These are phyloP conservation scores for Begonia peltatifolia DNA, from an alignment of 306 rosid species.

Conservation along the genomic window DNA sequence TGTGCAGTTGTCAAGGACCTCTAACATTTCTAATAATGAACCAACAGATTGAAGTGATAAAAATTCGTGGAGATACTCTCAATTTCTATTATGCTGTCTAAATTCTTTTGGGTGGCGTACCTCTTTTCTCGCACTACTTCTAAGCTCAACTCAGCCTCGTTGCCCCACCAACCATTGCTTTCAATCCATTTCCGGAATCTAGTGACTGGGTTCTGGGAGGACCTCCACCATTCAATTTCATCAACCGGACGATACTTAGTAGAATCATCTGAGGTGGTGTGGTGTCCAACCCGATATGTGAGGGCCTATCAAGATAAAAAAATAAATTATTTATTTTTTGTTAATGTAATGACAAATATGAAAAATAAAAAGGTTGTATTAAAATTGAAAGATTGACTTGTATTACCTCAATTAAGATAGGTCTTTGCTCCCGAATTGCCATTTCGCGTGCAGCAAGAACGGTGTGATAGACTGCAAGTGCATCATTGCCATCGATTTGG, in stretches of 20 bases:
- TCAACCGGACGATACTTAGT: constrained; percentile 65
- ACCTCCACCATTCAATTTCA: constrained; percentile 82
- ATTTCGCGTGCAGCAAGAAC: constrained; percentile 73
- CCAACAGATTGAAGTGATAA: neutral
- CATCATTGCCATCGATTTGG: constrained; percentile 92
- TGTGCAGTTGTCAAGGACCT: neutral
- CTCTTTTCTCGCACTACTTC: constrained; percentile 43
- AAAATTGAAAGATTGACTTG: neutral
- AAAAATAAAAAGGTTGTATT: too few relatives aligned
- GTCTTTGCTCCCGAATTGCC: constrained; percentile 63
- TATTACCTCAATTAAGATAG: constrained; percentile 73
- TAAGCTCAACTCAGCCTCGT: constrained; percentile 41
- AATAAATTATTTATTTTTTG: neutral
- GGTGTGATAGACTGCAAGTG: constrained; percentile 62
- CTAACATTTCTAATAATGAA: neutral
- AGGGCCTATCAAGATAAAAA: constrained; percentile 38
- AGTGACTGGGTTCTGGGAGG: constrained; percentile 53
- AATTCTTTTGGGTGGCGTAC: constrained; percentile 13
- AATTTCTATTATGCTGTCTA: neutral
- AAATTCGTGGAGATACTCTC: constrained; percentile 2
- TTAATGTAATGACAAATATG: too few relatives aligned
- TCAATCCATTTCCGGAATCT: constrained; percentile 89
- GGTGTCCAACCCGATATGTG: constrained; percentile 92
- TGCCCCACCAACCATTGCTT: constrained; percentile 77
- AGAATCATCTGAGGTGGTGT: constrained; percentile 93